Evolutionary conservation across 305 asterid species (phyloP), one percentile per base, ranked within the genome.

Genomic region (Rubia peregrina): DNA sequence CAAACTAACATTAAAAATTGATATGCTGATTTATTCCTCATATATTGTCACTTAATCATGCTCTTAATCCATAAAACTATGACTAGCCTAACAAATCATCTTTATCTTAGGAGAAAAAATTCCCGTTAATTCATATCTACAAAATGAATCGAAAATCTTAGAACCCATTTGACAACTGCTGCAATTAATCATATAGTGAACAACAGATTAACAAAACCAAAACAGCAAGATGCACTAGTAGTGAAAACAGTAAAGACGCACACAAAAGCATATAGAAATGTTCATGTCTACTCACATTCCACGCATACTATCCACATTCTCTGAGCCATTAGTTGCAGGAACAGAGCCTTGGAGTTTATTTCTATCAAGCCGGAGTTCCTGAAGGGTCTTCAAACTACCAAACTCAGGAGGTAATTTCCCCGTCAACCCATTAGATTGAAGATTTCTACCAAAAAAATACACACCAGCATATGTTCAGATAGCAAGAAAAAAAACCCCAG

Each of bases 291-390:
- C 98, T 83, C 81, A 92, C 97, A 84, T 80, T 72, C 89, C 91
- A 60, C 74, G 83, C 11, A 73, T 38, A 43, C 71, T 65, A 26
- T 88, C 75, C 5, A 80, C 71, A 76, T 76, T 81, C 12, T 65
- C 81, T 6, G 95, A 82, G 80, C 80, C 78, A 71, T 87, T 86
- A 72, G 76, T 79, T 67, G 89, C 88, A 44, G 95, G 91, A 68
- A 95, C 85, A 55, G 75, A 65, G 77, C 98, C 99, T 65, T 73
- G 73, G 73, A 95, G 85, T 83, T 74, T 87, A 79, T 92, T 95
- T 78, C 97, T 87, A 41, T 92, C 98, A 13, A 95, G 85, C 66
- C 89, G 89, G 78, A 92, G 94, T 70, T 90, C 99, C 84, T 81
- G 87, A 56, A 92, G 96, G 86, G 80, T 70, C 61, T 81, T 87